Evolutionary conservation across 768 basidiomycete genomes (phyloP), one percentile per base, ranked within the genome.

Genomic region (Lactarius psammicola): DNA sequence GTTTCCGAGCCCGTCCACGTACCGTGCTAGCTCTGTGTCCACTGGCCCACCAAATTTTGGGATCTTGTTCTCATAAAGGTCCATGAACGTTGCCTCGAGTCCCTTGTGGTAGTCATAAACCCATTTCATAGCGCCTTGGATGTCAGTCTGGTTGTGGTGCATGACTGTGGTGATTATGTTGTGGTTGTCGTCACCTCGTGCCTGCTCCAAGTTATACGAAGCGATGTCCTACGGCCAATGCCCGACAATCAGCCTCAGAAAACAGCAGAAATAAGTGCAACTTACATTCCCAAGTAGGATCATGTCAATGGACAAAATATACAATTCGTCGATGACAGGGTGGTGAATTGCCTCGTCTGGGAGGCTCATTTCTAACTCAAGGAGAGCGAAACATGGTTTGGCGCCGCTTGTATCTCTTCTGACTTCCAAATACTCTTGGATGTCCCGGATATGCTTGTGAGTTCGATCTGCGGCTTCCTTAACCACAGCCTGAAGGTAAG

Each of bases 101-200:
- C 70, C 62, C 18, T 76, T 75, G 56, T 77, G 74, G 18, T 71
- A 70, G 4, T 72, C 59, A 0, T 60, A 64, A 10, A 80, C 73
- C 75, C 76, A 79, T 13, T 73, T 51, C 65, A 80, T 71, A 0
- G 80, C 77, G 18, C 70, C 75, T 36, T 77, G 70, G 3, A 78
- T 61, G 56, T 76, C 74, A 11, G 74, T 64, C n/a, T 76, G 66
- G 49, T 71, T 68, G 34, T 82, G 75, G 30, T 79, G 72, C 80
- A 82, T 83, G 33, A 81, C 76, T 13, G 79, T 74, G 4, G 77
- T 76, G 30, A 83, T 71, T 0, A 82, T 68, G 56, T 81, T 81
- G 65, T 81, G 80, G 0, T 68, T 66, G 51, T 78, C 77, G 55
- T 78, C 76, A 0, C 78, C 79, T n/a, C 71, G 72, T 23, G 76